phyloP scores from a whole-genome alignment of 2,329 filamentous ascomycete genomes.

The Phoma sp. region DNA sequence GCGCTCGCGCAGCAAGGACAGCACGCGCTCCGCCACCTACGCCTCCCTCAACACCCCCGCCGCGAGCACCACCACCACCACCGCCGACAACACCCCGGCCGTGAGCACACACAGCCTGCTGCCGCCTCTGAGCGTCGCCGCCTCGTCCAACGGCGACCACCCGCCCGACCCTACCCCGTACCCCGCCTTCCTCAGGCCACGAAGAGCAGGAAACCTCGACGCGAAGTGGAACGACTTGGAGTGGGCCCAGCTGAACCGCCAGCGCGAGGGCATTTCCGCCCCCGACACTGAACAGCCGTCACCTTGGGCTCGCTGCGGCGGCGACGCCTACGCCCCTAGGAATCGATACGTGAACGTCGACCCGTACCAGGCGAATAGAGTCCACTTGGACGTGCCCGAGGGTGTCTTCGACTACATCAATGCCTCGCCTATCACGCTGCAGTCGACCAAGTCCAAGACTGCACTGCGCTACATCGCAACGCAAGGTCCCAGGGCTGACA shows the following conservation, averaged over 20 bases:
- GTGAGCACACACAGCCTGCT: conserved; percentile 28
- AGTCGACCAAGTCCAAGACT: conserved; percentile 49
- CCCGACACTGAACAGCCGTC: conserved; percentile 53
- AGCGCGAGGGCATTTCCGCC: conserved; percentile 52
- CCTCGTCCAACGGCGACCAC: conserved; percentile 14
- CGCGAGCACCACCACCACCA: conserved; percentile 33
- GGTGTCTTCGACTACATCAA: conserved; percentile 64
- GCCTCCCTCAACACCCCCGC: conserved; percentile 35
- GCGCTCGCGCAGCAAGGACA: conserved; percentile 50
- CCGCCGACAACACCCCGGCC: conserved; percentile 34
- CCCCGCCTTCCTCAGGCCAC: conserved; percentile 61
- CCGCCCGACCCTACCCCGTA: conserved; percentile 17
- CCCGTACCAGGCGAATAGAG: conserved; percentile 84
- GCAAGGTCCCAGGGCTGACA: conserved; percentile 78
- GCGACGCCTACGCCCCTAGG: conserved; percentile 64
- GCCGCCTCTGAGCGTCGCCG: conserved; percentile 16
- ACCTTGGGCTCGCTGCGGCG: conserved; percentile 65
- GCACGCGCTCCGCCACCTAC: conserved; percentile 38
- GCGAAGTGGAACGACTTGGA: conserved; percentile 67
- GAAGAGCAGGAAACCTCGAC: conserved; percentile 55
- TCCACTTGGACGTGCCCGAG: conserved; percentile 79
- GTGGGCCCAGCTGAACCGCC: conserved; percentile 64
- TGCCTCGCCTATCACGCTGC: conserved; percentile 55
- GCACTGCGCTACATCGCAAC: conserved; percentile 82
- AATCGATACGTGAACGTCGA: conserved; percentile 92